Base-by-base conservation (phyloP, 495 filamentous ascomycete genomes). In the Penicillium flavigenum region DNA sequence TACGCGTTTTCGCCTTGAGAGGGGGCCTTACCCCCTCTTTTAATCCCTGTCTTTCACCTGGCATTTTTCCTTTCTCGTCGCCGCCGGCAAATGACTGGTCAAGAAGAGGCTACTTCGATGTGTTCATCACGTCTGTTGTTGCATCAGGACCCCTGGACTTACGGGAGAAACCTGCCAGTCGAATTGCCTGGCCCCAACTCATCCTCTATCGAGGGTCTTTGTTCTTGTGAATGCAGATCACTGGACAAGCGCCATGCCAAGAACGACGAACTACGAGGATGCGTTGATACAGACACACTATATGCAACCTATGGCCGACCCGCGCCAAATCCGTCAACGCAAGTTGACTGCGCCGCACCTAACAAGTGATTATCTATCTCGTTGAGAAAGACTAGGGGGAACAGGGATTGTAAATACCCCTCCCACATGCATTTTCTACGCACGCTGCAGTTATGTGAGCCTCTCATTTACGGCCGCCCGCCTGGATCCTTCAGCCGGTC, bases 191-290 rank as follows among this genome's bases (percentile, higher is more conserved):
- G 12, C 44, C 29, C 43, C n/a, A 11, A 19, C 8, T 31, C n/a
- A 51, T 45, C 24, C 32, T 54, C 31, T 32, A 24, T 29, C 29
- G 29, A 16, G 2, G 9, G 26, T 12, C 24, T 19, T 46, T 12
- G 48, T 60, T 29, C 27, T 60, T 26, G 47, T 59, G 51, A 55
- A 38, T 43, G 60, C 48, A 60, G 64, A 69, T 69, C 66, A 49
- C 53, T 43, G 45, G 57, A 66, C 67, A 75, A 71, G 69, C 72
- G 72, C 71, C 66, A 57, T 63, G 74, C 74, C 71, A 76, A 76
- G 74, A 51, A 51, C 24, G 60, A 63, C 65, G 57, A 59, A 61
- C 66, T 61, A 64, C 62, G 61, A 61, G 52, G 43, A 26, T 60
- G 63, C 63, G 59, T 65, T 41, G 44, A 61, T 51, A 53, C 26